phyloP scores from a whole-genome alignment of 169 alveolate genomes.

The Cryptosporidium parvum region DNA sequence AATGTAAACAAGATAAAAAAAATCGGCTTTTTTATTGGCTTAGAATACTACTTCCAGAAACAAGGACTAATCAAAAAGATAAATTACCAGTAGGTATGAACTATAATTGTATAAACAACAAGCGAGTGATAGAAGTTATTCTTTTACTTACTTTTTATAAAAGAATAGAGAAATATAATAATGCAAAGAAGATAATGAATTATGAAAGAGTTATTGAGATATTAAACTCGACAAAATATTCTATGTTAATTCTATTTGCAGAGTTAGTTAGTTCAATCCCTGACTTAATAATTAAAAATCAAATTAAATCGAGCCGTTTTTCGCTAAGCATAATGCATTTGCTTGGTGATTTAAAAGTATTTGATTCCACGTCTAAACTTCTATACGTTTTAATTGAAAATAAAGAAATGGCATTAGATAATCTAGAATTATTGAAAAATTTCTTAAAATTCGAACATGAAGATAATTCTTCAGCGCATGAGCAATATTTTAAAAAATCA shows the following conservation, averaged over 20 bases:
- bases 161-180: constrained; percentile 14
- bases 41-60: constrained; percentile 29
- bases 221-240: neutral
- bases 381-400: neutral
- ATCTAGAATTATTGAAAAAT: neutral
- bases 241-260: constrained; percentile 17
- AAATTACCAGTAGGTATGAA: neutral
- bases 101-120: neutral
- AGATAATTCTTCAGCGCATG: neutral
- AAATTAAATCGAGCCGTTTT: neutral
- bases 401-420: neutral
- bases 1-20: neutral
- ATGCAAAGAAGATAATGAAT: neutral
- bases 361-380: constrained; percentile 31
- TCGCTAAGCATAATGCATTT: constrained; percentile 2
- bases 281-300: neutral
- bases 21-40: constrained; percentile 40
- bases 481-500: neutral
- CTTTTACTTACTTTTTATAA: constrained; percentile 52
- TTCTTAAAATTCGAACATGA: constrained; percentile 5
- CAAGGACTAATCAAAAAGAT: neutral
- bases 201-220: neutral
- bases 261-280: constrained; percentile 40
- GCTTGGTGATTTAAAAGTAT: constrained; percentile 21
- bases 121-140: constrained; percentile 8